phyloP scores from a whole-genome alignment of 805 yeast genomes.

The Cyberlindnera petersonii region DNA sequence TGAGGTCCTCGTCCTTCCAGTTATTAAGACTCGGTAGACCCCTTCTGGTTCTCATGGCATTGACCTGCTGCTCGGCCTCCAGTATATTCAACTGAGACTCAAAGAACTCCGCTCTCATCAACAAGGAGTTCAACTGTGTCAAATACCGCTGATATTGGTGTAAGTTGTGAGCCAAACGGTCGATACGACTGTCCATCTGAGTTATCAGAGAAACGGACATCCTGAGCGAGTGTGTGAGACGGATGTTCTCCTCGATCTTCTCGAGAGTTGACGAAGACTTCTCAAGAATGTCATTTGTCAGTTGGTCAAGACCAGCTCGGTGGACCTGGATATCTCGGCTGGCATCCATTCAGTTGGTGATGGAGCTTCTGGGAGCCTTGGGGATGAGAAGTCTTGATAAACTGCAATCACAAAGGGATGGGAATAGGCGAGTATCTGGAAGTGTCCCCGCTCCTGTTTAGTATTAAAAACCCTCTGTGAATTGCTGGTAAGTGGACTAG shows the following conservation, averaged over 20 bases:
- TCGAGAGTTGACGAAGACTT: conserved; percentile 19
- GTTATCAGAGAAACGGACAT: conserved; percentile 18
- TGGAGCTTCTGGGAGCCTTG: no score
- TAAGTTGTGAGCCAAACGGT: conserved; percentile 19
- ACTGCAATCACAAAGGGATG: no score
- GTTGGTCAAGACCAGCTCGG: conserved; percentile 18
- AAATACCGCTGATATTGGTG: conserved; percentile 29
- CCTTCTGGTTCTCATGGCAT: conserved; percentile 13
- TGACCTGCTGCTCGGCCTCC: conserved; percentile 23
- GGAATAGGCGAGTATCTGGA: no score
- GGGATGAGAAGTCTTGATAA: no score
- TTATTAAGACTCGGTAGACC: conserved; percentile 17
- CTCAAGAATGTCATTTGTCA: conserved; percentile 21
- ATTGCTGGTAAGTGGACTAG: no score
- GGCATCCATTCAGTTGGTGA: conserved; percentile 4
- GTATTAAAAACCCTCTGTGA: no score
- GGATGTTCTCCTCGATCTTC: conserved; percentile 25
- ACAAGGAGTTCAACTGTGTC: conserved; percentile 27
- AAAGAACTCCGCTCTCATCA: conserved; percentile 29
- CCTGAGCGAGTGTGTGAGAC: conserved; percentile 21
- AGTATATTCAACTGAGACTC: conserved; percentile 29
- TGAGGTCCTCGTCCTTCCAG: conserved; percentile 34
- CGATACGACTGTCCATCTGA: conserved; percentile 22
- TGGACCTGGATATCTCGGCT: conserved; percentile 12
- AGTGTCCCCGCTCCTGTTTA: no score